Evolutionary conservation across 352 stramenopile genomes (phyloP).

Genomic region (Globisporangium acanthophoron): DNA sequence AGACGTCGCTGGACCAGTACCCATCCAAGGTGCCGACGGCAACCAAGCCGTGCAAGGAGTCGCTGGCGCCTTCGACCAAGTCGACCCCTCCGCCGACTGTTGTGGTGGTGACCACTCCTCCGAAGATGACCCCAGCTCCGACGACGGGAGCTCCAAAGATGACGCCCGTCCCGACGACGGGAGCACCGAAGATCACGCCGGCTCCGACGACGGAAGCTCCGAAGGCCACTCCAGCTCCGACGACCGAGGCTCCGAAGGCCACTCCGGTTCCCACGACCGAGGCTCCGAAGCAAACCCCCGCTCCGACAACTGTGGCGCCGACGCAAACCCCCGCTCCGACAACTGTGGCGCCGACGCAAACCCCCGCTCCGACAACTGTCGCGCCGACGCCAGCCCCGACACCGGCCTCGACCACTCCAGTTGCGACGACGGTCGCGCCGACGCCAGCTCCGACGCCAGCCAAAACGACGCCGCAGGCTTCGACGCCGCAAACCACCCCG

Average conservation of each 20-base stretch:
- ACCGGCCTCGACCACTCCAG: not conserved
- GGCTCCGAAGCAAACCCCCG: constrained; percentile 4
- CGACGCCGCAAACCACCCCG: not conserved
- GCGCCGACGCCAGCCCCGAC: not conserved
- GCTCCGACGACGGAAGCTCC: not conserved
- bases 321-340: constrained; percentile 6
- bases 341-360: not conserved
- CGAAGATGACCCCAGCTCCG: constrained; percentile 4
- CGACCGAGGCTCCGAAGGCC: constrained; percentile 1
- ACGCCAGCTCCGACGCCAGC: constrained; percentile 5
- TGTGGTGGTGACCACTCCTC: not conserved
- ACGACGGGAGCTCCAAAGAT: constrained; percentile 3
- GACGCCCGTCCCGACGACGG: constrained; percentile 6
- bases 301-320: not conserved
- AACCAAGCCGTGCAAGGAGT: constrained; percentile 14
- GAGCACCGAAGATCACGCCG: constrained; percentile 4
- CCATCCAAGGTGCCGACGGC: constrained; percentile 9
- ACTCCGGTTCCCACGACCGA: not conserved
- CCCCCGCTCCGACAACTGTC: not conserved
- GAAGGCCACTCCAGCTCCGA: constrained; percentile 1
- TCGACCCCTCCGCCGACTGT: not conserved
- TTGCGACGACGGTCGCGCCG: not conserved
- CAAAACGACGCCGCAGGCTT: not conserved
- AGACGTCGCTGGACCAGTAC: constrained; percentile 11
- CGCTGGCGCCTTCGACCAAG: constrained; percentile 1